Percentiles rank a stretch among this genome's conserved stretches.
Conservation (phyloP, 2,329 filamentous ascomycete species). For the Penicillium frequentans region DNA sequence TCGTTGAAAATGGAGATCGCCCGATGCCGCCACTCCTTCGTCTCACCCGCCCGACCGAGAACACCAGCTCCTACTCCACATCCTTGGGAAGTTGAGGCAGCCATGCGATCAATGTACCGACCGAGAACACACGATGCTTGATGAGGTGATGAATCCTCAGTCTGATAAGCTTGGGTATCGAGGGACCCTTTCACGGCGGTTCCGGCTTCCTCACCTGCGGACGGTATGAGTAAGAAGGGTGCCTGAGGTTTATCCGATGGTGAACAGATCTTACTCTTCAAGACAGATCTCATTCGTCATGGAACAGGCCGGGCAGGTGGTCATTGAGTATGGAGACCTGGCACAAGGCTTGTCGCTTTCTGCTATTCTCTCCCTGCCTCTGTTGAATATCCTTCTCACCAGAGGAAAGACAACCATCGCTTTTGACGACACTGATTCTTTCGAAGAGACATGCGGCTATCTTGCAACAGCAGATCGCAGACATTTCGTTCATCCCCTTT, state of each 20-base stretch:
- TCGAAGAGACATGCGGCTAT: too few species aligned
- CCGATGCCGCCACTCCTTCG: neutral
- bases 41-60: neutral
- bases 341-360: neutral
- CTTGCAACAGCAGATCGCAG: too few species aligned
- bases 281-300: neutral
- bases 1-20: neutral
- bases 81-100: neutral
- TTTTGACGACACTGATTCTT: neutral
- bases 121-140: neutral
- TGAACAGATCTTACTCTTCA: neutral
- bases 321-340: neutral
- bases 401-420: neutral
- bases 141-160: too few species aligned
- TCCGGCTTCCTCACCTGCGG: neutral
- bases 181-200: neutral
- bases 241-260: neutral
- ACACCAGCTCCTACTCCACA: neutral
- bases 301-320: neutral
- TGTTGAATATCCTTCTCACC: neutral
- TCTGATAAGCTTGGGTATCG: neutral
- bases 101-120: neutral
- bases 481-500: too few species aligned
- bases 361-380: neutral
- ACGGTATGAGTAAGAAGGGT: neutral